Evolutionary conservation across 192 early-diverging fungal species (phyloP).

Genomic region (Coemansia sp.): DNA sequence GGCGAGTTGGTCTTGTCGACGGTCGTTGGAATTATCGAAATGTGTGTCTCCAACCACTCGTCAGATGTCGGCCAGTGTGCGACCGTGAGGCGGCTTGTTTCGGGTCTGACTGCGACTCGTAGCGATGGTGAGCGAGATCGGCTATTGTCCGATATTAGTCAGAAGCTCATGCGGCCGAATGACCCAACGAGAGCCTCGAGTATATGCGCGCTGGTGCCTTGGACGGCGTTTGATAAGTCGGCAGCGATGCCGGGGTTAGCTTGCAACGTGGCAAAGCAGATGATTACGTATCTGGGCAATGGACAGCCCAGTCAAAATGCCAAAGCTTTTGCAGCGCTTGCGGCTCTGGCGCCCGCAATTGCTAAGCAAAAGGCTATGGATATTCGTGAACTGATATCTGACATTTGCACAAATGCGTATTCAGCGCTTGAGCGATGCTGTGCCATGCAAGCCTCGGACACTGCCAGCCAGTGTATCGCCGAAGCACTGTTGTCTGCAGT

Average conservation of each 20-base stretch:
- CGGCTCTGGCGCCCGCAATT: constrained; percentile 1
- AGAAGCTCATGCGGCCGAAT: background rate
- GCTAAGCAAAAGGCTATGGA: background rate
- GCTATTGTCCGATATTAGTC: background rate
- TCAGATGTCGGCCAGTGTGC: background rate
- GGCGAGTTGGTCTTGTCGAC: constrained; percentile 4
- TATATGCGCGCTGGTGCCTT: constrained; percentile 3
- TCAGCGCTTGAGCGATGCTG: background rate
- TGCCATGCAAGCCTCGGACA: background rate
- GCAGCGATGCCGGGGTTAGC: background rate
- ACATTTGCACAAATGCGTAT: background rate
- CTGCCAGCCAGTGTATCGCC: background rate
- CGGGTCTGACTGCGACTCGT: background rate
- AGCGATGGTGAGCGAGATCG: background rate
- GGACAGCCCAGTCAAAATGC: background rate
- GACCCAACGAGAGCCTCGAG: background rate
- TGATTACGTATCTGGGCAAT: background rate
- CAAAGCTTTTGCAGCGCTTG: background rate
- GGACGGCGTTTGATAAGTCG: background rate
- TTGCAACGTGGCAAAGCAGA: background rate
- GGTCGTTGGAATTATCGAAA: constrained; percentile 5
- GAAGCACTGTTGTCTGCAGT: background rate
- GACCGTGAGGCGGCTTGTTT: background rate
- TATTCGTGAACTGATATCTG: background rate
- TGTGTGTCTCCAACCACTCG: background rate